Evolutionary conservation across 305 asterid species (phyloP).

Genomic region (Ilex paraguariensis): DNA sequence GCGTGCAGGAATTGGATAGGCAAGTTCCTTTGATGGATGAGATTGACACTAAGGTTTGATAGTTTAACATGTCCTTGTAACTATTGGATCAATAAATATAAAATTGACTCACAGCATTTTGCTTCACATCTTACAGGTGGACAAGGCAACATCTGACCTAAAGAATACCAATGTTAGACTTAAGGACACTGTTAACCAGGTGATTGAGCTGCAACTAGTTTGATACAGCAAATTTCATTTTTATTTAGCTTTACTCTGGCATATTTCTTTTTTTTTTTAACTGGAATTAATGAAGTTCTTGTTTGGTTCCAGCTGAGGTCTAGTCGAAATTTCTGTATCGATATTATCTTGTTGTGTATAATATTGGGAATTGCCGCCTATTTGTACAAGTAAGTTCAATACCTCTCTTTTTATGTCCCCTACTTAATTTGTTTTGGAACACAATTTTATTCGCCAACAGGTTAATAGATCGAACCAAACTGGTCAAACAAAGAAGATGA

Average conservation of each 20-base stretch:
- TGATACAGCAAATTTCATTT: not conserved
- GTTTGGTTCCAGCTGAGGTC: slow-evolving; percentile 61
- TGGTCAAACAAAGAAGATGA: no score
- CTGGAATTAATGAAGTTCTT: slow-evolving; percentile 10
- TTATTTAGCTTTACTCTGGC: not conserved
- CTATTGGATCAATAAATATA: not conserved
- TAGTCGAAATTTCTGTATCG: slow-evolving; percentile 87
- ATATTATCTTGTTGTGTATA: slow-evolving; percentile 74
- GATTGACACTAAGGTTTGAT: slow-evolving; percentile 80
- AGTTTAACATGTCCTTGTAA: slow-evolving; percentile 1
- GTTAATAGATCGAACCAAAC: no score
- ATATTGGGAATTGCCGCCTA: slow-evolving; percentile 95
- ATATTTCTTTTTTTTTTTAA: not conserved
- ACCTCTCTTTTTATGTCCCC: not conserved
- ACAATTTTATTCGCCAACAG: not conserved
- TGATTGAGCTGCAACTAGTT: slow-evolving; percentile 12
- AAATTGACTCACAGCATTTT: slow-evolving; percentile 4
- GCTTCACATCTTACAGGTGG: slow-evolving; percentile 53
- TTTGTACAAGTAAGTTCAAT: slow-evolving; percentile 72
- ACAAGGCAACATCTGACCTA: slow-evolving; percentile 80
- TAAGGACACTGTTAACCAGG: slow-evolving; percentile 87
- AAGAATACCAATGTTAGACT: slow-evolving; percentile 92
- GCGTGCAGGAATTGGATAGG: slow-evolving; percentile 80
- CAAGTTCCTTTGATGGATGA: slow-evolving; percentile 98
- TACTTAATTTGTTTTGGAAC: slow-evolving; percentile 2